These are phyloP conservation scores for Sugiyamaella qingdaonensis DNA, from an alignment of 805 yeast genomes.

Conservation along the genomic window DNA sequence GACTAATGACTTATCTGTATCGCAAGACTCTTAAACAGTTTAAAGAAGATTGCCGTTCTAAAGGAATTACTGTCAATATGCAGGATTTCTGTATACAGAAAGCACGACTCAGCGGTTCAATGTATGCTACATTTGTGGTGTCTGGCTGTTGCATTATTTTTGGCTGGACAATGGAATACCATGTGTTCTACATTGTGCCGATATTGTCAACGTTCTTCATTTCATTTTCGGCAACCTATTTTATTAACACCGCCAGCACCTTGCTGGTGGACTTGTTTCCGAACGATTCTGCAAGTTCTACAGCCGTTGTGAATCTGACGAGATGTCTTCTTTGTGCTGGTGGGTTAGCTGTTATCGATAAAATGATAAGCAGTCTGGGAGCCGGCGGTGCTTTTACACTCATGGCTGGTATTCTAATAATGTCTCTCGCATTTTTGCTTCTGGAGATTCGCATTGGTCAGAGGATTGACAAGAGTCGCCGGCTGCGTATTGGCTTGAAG, in stretches of 20 bases:
- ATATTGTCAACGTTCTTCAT: constrained; percentile 54
- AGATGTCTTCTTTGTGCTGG: constrained; percentile 73
- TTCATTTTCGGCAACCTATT: constrained; percentile 56
- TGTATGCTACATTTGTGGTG: constrained; percentile 41
- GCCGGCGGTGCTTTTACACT: constrained; percentile 76
- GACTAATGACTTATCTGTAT: constrained; percentile 33
- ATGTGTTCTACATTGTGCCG: constrained; percentile 46
- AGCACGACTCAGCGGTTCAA: constrained; percentile 49
- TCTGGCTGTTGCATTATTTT: constrained; percentile 45
- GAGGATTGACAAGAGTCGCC: constrained; percentile 10
- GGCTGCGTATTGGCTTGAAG: neutral
- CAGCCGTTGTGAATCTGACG: constrained; percentile 65
- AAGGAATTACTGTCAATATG: constrained; percentile 28
- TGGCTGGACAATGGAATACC: constrained; percentile 67
- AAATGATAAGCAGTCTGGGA: constrained; percentile 54
- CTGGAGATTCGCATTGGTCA: constrained; percentile 13
- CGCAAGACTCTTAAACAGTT: constrained; percentile 6
- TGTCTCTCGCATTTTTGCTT: constrained; percentile 8
- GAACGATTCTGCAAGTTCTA: constrained; percentile 62
- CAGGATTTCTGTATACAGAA: constrained; percentile 51
- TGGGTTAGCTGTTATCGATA: constrained; percentile 60
- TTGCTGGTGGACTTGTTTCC: constrained; percentile 77
- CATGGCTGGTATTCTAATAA: constrained; percentile 44
- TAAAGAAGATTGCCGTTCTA: constrained; percentile 22
- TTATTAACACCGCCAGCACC: constrained; percentile 52